A percentile compares a stretch with the other conserved stretches of the same genome.
Evolutionary conservation across 768 basidiomycete genomes (phyloP).

Genomic region (Podaxis sp.): DNA sequence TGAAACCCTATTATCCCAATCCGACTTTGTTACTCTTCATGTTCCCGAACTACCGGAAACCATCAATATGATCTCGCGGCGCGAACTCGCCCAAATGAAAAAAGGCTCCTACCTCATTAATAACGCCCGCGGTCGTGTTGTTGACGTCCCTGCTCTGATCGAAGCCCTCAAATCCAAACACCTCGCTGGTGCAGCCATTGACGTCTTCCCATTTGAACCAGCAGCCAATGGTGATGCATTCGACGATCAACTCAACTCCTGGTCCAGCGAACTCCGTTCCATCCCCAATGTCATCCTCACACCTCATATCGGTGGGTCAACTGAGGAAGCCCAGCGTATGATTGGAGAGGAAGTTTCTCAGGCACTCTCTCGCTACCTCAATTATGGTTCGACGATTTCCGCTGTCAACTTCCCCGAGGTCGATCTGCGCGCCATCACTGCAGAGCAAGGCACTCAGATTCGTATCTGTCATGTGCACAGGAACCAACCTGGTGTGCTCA

Average conservation of each 20-base stretch:
- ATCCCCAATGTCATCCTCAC: conserved; percentile 94
- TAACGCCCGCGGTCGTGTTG: conserved; percentile 93
- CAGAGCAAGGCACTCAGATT: conserved; percentile 75
- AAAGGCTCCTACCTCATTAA: conserved; percentile 94
- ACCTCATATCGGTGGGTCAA: conserved; percentile 98
- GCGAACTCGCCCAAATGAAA: conserved; percentile 88
- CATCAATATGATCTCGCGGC: conserved; percentile 81
- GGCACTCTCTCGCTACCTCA: conserved; percentile 84
- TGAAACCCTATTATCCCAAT: conserved; percentile 60
- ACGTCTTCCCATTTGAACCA: conserved; percentile 94
- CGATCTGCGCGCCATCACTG: conserved; percentile 86
- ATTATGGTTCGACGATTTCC: conserved; percentile 85
- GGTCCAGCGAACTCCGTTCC: conserved; percentile 69
- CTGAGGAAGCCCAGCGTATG: conserved; percentile 96
- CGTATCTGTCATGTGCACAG: conserved; percentile 94
- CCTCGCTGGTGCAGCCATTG: conserved; percentile 84
- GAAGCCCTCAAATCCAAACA: conserved; percentile 78
- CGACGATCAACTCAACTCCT: conserved; percentile 83
- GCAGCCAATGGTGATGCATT: conserved; percentile 88
- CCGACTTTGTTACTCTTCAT: conserved; percentile 95
- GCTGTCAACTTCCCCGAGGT: conserved; percentile 99
- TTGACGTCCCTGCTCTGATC: conserved; percentile 91
- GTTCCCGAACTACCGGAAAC: conserved; percentile 97
- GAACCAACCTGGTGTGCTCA: conserved; percentile 94
- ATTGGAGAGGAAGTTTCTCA: conserved; percentile 94